Evolutionary conservation across 495 filamentous ascomycete species (phyloP), one percentile per base, ranked within the genome.

Genomic region (Penicillium manginii): DNA sequence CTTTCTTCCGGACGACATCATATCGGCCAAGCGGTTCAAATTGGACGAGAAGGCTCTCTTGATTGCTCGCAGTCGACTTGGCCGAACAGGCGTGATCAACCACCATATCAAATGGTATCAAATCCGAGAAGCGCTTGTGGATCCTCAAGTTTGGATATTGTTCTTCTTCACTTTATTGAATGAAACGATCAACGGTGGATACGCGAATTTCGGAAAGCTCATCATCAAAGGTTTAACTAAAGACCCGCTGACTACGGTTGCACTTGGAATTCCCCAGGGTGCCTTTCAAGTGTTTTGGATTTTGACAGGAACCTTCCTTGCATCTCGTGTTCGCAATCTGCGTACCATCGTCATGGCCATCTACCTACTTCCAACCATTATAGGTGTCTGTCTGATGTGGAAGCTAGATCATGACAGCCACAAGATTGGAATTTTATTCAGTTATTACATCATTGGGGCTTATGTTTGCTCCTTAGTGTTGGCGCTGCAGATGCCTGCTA

Each of bases 91-190:
- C 18, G 71, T 78, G 19, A 66, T 74, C 21, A 78, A 76, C 58
- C 72, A 70, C 48, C 63, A 70, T 32, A 74, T 76, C 64, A 80
- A 78, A 60, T 68, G 63, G 69, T 72, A 74, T 45, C 81, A 83
- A 53, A 73, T 82, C 26, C 60, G 67, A 14, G 81, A 83, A 57
- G 69, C 74, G 11, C 52, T 78, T 3, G n/a, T 70, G 15, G 42
- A 70, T 42, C 57, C 61, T 22, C 57, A 65, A 58, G 72, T 78
- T 50, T 82, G 77, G 77, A 65, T 81, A n/a, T 48, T 74, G n/a
- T 74, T 74, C 55, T 54, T 71, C 17, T 74, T 74, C 49, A 68
- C 66, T 12, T 57, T 78, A 0, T 52, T 68, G n/a, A 72, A 76
- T 32, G 73, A 77, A 58, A 70, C 65, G 7, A 65, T 76, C 57